Conservation (phyloP, 129 eudicot species). For the Chrysanthemum seticuspe region DNA sequence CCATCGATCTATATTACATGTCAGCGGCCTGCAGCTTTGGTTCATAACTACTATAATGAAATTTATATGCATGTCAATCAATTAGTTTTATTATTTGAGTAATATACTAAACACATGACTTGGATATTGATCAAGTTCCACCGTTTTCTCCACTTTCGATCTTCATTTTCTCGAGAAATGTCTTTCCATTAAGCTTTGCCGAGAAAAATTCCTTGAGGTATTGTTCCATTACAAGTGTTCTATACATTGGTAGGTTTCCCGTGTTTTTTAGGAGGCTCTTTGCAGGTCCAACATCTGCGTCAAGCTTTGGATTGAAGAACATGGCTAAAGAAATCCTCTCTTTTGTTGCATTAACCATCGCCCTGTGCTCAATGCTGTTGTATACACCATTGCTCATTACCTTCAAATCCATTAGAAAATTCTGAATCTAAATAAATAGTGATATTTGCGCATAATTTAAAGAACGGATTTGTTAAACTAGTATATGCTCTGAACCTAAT, state of each 20-base stretch:
- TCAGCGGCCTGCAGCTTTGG: not conserved
- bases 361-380: conserved; percentile 49
- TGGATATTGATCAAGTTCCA: conserved; percentile 18
- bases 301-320: conserved; percentile 46
- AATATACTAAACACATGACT: not conserved
- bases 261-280: conserved; percentile 20
- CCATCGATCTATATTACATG: not conserved
- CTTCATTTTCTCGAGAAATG: conserved; percentile 43
- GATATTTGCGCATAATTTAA: no score
- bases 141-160: not conserved
- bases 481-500: no score
- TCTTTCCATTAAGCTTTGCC: conserved; percentile 37
- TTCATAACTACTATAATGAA: not conserved
- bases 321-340: conserved; percentile 39
- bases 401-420: conserved; percentile 19
- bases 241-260: conserved; percentile 32
- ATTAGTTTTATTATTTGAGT: conserved; percentile 6
- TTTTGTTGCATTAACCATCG: conserved; percentile 25
- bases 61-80: not conserved
- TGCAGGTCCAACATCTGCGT: conserved; percentile 44
- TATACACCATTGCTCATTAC: conserved; percentile 42
- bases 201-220: conserved; percentile 45
- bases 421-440: no score
- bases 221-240: conserved; percentile 31
- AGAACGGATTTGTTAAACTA: no score